These are phyloP conservation scores for Andrographis paniculata DNA, from an alignment of 305 asterid genomes.

Conservation along the genomic window DNA sequence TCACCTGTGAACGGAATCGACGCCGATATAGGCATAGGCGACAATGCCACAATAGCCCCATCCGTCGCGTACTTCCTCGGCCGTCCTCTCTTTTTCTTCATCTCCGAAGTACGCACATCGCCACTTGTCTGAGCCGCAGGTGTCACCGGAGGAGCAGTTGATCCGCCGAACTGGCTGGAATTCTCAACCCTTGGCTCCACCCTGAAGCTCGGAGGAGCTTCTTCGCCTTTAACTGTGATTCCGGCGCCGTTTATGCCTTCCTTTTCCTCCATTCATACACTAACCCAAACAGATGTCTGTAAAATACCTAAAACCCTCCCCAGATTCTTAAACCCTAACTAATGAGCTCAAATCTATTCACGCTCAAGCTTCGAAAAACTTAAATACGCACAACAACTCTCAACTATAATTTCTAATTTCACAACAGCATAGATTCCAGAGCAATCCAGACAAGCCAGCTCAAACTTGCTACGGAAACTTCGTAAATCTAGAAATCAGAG, in stretches of 20 bases:
- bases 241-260: conserved; percentile 49
- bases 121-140: conserved; percentile 8
- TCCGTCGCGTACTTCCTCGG: conserved; percentile 71
- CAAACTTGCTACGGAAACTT: conserved; percentile 26
- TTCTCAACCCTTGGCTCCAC: conserved; percentile 46
- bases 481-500: conserved; percentile 28
- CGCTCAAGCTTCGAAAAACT: conserved; percentile 24
- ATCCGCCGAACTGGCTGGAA: conserved; percentile 32
- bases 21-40: conserved; percentile 97
- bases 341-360: conserved; percentile 17
- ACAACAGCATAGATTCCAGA: too few species aligned
- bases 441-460: conserved; percentile 18
- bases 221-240: conserved; percentile 40
- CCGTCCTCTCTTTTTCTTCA: conserved; percentile 45
- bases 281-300: conserved; percentile 12
- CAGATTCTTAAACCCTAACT: conserved; percentile 21
- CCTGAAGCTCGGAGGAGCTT: conserved; percentile 47
- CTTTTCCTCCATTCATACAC: conserved; percentile 66
- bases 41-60: conserved; percentile 60
- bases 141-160: conserved; percentile 27
- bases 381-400: background rate
- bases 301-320: conserved; percentile 31
- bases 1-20: conserved; percentile 82
- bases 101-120: conserved; percentile 15
- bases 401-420: too few species aligned